Conservation (phyloP, 2,329 filamentous ascomycete species). For the Hypomyces perniciosus region DNA sequence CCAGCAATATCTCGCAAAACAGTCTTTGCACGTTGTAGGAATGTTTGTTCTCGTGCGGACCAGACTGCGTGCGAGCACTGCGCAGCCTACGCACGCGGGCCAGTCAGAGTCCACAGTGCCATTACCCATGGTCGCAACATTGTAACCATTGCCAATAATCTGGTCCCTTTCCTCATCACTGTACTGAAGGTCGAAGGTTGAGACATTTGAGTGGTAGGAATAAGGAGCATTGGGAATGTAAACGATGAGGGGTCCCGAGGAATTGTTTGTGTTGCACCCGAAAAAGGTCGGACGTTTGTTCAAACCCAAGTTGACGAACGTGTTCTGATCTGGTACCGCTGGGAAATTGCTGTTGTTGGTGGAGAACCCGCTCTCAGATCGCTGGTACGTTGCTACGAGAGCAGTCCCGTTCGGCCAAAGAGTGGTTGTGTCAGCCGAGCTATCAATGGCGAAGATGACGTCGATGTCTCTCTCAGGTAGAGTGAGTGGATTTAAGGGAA, state of each 20-base stretch:
- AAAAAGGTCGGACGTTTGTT: slow-evolving; percentile 75
- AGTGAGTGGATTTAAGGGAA: slow-evolving; percentile 72
- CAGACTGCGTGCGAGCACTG: slow-evolving; percentile 66
- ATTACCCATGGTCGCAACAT: slow-evolving; percentile 73
- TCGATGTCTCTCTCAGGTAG: slow-evolving; percentile 67
- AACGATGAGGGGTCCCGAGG: slow-evolving; percentile 58
- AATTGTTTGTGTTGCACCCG: slow-evolving; percentile 52
- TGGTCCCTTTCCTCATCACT: slow-evolving; percentile 57
- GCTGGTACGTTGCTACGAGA: slow-evolving; percentile 67
- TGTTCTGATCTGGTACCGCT: slow-evolving; percentile 64
- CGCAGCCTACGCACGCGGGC: slow-evolving; percentile 75
- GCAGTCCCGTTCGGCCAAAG: slow-evolving; percentile 75
- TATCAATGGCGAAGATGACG: slow-evolving; percentile 75
- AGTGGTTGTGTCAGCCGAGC: slow-evolving; percentile 62
- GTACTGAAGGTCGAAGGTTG: slow-evolving; percentile 64
- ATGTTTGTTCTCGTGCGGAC: slow-evolving; percentile 57
- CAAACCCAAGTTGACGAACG: slow-evolving; percentile 69
- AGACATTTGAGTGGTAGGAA: slow-evolving; percentile 62
- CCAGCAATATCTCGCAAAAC: slow-evolving; percentile 81
- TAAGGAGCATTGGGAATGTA: slow-evolving; percentile 82
- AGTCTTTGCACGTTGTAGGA: slow-evolving; percentile 63
- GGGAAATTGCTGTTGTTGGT: slow-evolving; percentile 68
- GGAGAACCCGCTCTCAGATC: slow-evolving; percentile 33
- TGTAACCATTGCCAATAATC: slow-evolving; percentile 75
- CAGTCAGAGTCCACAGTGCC: slow-evolving; percentile 63